Conservation (phyloP, 2,329 filamentous ascomycete genomes). For the Arthrocladium fulminans region DNA sequence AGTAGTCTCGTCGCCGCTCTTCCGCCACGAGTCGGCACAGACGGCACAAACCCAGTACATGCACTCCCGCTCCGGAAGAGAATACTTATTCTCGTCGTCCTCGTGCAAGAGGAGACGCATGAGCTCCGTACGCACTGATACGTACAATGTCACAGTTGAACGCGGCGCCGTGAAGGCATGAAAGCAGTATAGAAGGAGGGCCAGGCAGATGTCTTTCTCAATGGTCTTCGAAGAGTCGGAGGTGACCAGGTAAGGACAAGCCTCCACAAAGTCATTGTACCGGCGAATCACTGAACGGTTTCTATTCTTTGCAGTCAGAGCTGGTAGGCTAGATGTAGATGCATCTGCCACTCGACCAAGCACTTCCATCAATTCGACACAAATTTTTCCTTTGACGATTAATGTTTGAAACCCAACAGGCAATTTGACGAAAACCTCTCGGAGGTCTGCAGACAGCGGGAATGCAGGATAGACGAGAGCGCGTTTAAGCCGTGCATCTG, state of each 20-base stretch:
- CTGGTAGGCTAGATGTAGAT: background rate
- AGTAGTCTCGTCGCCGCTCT: background rate
- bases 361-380: slow-evolving; percentile 1
- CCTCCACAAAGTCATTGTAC: slow-evolving; percentile 7
- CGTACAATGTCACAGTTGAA: slow-evolving; percentile 3
- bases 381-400: slow-evolving; percentile 4
- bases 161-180: slow-evolving; percentile 2
- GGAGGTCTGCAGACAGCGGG: slow-evolving; percentile 5
- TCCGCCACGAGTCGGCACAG: slow-evolving; percentile 7
- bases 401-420: slow-evolving; percentile 7
- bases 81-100: background rate
- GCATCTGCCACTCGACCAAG: slow-evolving; percentile 3
- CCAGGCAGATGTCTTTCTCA: slow-evolving; percentile 6
- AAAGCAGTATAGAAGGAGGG: slow-evolving; percentile 2
- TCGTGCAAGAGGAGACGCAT: background rate
- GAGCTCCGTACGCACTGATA: slow-evolving; percentile 3
- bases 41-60: slow-evolving; percentile 7
- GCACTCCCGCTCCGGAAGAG: background rate
- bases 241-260: background rate
- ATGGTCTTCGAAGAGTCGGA: slow-evolving; percentile 1
- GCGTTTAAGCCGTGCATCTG: background rate
- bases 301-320: slow-evolving; percentile 1
- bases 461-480: slow-evolving; percentile 3
- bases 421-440: slow-evolving; percentile 5
- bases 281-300: background rate